These are phyloP conservation scores for Talaromyces pinophilus DNA, from an alignment of 2,329 filamentous ascomycete genomes.

Conservation along the genomic window DNA sequence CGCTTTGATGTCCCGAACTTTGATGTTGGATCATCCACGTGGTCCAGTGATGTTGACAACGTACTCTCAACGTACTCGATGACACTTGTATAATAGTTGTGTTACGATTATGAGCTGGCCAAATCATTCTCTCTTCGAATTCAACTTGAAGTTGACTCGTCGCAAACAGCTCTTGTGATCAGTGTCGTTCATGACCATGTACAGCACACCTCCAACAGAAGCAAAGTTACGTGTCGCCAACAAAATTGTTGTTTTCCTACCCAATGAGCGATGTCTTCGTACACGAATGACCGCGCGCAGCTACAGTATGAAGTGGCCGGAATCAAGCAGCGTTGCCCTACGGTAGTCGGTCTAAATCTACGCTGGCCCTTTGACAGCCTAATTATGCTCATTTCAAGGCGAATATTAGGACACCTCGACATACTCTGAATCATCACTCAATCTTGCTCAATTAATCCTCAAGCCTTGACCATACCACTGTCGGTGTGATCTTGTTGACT, in stretches of 20 bases:
- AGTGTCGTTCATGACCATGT: neutral
- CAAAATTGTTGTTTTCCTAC: neutral
- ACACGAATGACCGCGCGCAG: neutral
- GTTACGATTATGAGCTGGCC: neutral
- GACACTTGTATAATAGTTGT: neutral
- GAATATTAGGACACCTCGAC: neutral
- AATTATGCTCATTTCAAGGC: neutral
- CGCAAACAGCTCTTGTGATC: neutral
- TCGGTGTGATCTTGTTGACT: neutral
- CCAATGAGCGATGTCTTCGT: neutral
- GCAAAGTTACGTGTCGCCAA: neutral
- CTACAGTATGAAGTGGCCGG: neutral
- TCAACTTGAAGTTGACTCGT: neutral
- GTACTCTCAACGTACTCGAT: neutral
- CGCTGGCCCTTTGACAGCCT: neutral
- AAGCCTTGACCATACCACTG: neutral
- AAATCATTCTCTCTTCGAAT: neutral
- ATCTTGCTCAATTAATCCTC: neutral
- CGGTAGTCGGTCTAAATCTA: neutral
- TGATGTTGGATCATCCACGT: neutral
- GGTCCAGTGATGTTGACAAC: neutral
- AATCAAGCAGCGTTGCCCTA: neutral
- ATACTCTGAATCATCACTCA: neutral
- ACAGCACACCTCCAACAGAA: neutral
- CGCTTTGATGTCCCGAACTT: neutral